Conservation (phyloP, 2,329 filamentous ascomycete genomes). For the Colletotrichum lindemuthianum region DNA sequence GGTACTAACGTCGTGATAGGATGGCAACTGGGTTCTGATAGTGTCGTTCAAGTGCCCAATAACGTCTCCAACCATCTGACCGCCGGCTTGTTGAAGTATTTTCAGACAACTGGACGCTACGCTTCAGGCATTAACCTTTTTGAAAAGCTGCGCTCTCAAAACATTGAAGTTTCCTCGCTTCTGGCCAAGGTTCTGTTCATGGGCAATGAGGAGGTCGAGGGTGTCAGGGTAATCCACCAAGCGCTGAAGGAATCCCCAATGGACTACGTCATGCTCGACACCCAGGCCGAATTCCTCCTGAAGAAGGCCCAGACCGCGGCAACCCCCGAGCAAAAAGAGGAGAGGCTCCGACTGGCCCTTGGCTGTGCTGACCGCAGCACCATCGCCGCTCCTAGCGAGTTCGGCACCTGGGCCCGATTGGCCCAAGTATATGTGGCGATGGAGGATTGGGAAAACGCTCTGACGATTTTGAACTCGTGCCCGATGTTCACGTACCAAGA, state of each 20-base stretch:
- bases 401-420: constrained; percentile 93
- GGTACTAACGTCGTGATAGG: constrained; percentile 60
- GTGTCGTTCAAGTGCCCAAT: constrained; percentile 96
- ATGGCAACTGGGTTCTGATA: constrained; percentile 95
- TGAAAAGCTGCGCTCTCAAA: constrained; percentile 90
- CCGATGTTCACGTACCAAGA: constrained; percentile 99
- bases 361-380: constrained; percentile 95
- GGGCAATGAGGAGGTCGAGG: constrained; percentile 97
- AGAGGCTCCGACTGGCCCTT: constrained; percentile 84
- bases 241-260: constrained; percentile 92
- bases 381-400: constrained; percentile 94
- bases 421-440: constrained; percentile 93
- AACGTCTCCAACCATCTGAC: constrained; percentile 96
- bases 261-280: constrained; percentile 96
- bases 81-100: constrained; percentile 92
- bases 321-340: constrained; percentile 65
- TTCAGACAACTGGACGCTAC: constrained; percentile 93
- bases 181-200: constrained; percentile 91
- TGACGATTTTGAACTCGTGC: constrained; percentile 96
- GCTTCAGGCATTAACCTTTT: constrained; percentile 97
- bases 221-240: constrained; percentile 86
- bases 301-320: constrained; percentile 75
- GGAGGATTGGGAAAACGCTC: constrained; percentile 96
- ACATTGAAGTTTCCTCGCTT: constrained; percentile 93
- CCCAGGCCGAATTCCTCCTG: constrained; percentile 91